phyloP scores from a whole-genome alignment of 2,329 filamentous ascomycete genomes.

The Keithomyces neogunnii region DNA sequence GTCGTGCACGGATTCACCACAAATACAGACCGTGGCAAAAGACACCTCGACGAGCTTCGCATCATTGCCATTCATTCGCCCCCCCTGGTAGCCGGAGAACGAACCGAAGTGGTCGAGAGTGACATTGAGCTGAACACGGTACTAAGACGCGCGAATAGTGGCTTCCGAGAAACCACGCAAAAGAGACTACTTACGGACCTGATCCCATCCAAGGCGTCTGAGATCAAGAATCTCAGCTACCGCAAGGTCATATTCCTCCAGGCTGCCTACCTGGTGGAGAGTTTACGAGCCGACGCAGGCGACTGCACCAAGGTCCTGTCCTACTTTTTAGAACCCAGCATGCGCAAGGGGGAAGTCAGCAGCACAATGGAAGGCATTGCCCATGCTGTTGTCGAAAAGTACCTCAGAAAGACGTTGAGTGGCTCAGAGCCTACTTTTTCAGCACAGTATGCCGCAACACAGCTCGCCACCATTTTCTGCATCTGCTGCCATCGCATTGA shows the following conservation, averaged over 20 bases:
- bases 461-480: constrained; percentile 78
- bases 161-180: constrained; percentile 68
- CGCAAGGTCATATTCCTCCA: constrained; percentile 89
- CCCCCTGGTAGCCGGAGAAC: constrained; percentile 78
- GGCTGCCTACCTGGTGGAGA: constrained; percentile 83
- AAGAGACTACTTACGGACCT: constrained; percentile 69
- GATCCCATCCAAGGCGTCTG: constrained; percentile 65
- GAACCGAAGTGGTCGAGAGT: constrained; percentile 84
- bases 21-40: constrained; percentile 62
- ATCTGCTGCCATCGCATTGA: constrained; percentile 90
- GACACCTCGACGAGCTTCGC: constrained; percentile 68
- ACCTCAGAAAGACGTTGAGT: constrained; percentile 65
- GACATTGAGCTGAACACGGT: constrained; percentile 96
- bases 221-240: constrained; percentile 78
- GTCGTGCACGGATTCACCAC: constrained; percentile 85
- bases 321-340: constrained; percentile 92
- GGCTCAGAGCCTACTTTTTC: constrained; percentile 71
- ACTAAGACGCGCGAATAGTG: constrained; percentile 74
- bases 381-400: constrained; percentile 65
- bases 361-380: constrained; percentile 57
- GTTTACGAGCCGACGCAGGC: constrained; percentile 73
- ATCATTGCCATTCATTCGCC: constrained; percentile 81
- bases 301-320: constrained; percentile 83
- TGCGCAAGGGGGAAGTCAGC: constrained; percentile 55
- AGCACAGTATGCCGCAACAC: constrained; percentile 82